Conservation (phyloP, 1,284 basidiomycete species). For the Sphaerobolus stellatus region DNA sequence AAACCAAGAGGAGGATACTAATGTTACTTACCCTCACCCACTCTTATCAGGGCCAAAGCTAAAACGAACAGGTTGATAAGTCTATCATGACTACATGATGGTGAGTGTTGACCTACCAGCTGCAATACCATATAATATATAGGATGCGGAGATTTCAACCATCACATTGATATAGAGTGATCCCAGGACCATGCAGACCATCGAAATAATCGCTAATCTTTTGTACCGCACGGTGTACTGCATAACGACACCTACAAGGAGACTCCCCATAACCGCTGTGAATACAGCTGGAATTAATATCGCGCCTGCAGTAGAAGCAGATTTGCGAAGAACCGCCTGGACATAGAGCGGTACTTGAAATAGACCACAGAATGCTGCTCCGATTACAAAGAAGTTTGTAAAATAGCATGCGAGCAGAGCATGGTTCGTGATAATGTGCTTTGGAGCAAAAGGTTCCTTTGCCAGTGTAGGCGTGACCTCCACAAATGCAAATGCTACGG, state of each 20-base stretch:
- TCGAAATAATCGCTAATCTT: conserved; percentile 43
- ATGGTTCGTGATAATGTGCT: conserved; percentile 48
- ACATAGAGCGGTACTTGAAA: conserved; percentile 58
- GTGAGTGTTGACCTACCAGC: no score
- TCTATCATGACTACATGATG: no score
- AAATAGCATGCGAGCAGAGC: conserved; percentile 54
- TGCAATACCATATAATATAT: conserved; percentile 33
- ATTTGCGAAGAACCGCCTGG: conserved; percentile 51
- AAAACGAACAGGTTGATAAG: no score
- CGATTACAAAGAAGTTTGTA: conserved; percentile 58
- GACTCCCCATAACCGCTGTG: conserved; percentile 47
- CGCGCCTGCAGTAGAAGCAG: conserved; percentile 48
- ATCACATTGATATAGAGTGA: conserved; percentile 43
- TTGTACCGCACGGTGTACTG: conserved; percentile 60
- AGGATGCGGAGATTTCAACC: conserved; percentile 30
- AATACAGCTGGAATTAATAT: conserved; percentile 50
- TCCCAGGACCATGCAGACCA: conserved; percentile 15
- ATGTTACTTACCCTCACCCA: no score
- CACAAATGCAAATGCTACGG: conserved; percentile 28
- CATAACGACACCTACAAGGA: conserved; percentile 52
- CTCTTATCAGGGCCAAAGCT: no score
- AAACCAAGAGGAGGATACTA: no score
- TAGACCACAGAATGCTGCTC: conserved; percentile 42
- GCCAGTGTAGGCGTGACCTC: conserved; percentile 44
- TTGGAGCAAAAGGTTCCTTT: conserved; percentile 58